phyloP scores from a whole-genome alignment of 352 stramenopile genomes.

The Pythium monospermum region DNA sequence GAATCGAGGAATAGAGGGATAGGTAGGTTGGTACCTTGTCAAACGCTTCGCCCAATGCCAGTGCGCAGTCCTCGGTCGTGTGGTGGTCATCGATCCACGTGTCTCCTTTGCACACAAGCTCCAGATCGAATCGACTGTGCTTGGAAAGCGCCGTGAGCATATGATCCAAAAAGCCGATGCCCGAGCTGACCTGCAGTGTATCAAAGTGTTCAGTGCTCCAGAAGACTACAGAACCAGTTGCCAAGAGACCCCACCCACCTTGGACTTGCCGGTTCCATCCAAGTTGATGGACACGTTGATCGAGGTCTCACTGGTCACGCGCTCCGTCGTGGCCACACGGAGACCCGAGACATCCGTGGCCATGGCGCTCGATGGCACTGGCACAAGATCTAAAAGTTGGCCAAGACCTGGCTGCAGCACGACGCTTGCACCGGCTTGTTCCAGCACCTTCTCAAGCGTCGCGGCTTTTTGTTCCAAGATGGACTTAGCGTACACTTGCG shows the following conservation, averaged over 20 bases:
- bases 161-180: constrained; percentile 91
- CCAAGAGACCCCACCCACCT: too few species aligned
- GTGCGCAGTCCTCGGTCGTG: constrained; percentile 93
- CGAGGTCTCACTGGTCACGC: constrained; percentile 93
- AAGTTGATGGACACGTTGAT: constrained; percentile 88
- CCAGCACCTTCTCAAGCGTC: constrained; percentile 44
- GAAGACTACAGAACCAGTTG: too few species aligned
- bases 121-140: constrained; percentile 88
- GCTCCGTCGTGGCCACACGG: constrained; percentile 37
- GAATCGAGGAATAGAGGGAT: background rate
- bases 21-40: constrained; percentile 40
- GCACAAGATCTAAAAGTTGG: constrained; percentile 80
- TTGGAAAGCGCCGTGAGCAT: constrained; percentile 88
- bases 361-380: constrained; percentile 8
- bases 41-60: constrained; percentile 92
- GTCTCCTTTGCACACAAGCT: constrained; percentile 89
- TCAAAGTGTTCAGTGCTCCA: too few species aligned
- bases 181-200: too few species aligned
- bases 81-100: constrained; percentile 97
- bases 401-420: constrained; percentile 73
- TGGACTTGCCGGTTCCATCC: constrained; percentile 84
- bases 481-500: constrained; percentile 75
- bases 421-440: constrained; percentile 45
- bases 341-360: background rate
- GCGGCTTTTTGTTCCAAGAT: constrained; percentile 55